Evolutionary conservation across 257 asterid species (phyloP).

Genomic region (Hygrophila difformis): DNA sequence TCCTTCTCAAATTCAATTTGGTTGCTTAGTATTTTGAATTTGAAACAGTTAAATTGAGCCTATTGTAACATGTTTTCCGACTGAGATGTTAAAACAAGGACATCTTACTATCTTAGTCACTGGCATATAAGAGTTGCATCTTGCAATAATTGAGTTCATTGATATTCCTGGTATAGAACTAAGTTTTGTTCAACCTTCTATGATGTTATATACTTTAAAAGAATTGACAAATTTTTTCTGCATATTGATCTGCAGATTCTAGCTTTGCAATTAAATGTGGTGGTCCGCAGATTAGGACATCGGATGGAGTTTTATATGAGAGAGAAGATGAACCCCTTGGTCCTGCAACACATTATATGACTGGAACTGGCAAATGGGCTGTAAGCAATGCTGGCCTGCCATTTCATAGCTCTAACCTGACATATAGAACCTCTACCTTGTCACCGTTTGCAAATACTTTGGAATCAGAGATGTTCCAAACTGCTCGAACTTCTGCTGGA

Average conservation of each 20-base stretch:
- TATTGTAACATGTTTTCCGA: neutral
- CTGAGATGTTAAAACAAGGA: neutral
- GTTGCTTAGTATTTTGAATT: too few relatives aligned
- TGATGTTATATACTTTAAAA: neutral
- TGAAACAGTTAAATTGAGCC: too few relatives aligned
- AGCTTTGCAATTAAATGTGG: conserved; percentile 67
- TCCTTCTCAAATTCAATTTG: too few relatives aligned
- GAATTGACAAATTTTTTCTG: conserved; percentile 4
- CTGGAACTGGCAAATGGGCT: conserved; percentile 48
- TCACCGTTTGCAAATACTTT: conserved; percentile 45
- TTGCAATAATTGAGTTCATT: too few relatives aligned
- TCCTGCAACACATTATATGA: conserved; percentile 50
- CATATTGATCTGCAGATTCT: conserved; percentile 39
- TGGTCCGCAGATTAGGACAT: conserved; percentile 38
- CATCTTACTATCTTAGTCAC: neutral
- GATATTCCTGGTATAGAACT: too few relatives aligned
- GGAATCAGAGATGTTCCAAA: conserved; percentile 55
- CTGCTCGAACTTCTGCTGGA: conserved; percentile 65
- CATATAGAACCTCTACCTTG: conserved; percentile 20
- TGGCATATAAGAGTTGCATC: neutral
- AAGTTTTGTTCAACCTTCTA: neutral
- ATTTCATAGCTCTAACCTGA: conserved; percentile 21
- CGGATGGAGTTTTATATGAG: conserved; percentile 34
- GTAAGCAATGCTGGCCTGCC: conserved; percentile 66
- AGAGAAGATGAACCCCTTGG: conserved; percentile 47